Evolutionary conservation across 345 rosid species (phyloP).

Genomic region (Salix exigua): DNA sequence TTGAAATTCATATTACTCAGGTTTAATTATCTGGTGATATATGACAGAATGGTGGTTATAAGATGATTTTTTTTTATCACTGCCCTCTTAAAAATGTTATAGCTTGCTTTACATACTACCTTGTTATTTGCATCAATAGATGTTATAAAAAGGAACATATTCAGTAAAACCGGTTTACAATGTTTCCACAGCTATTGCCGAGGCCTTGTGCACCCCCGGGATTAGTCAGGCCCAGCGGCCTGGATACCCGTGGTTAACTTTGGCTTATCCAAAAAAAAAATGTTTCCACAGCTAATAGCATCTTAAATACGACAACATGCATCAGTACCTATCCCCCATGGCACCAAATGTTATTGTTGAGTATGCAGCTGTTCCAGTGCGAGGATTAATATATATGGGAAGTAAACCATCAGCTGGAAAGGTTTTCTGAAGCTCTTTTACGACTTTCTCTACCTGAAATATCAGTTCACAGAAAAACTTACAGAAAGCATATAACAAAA

Average conservation of each 20-base stretch:
- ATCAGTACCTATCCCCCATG: slow-evolving; percentile 90
- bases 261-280: no score
- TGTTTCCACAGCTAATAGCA: background rate
- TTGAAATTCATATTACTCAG: background rate
- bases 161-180: background rate
- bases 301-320: background rate
- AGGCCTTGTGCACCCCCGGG: no score
- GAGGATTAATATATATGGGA: slow-evolving; percentile 78
- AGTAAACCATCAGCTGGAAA: slow-evolving; percentile 93
- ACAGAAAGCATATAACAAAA: background rate
- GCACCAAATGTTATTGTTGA: slow-evolving; percentile 93
- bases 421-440: slow-evolving; percentile 56
- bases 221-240: no score
- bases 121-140: background rate
- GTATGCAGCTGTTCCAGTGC: slow-evolving; percentile 49
- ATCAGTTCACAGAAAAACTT: slow-evolving; percentile 1
- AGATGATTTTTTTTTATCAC: background rate
- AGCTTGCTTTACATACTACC: background rate
- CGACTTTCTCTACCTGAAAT: slow-evolving; percentile 78
- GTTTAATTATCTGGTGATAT: background rate
- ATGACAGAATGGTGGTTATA: background rate
- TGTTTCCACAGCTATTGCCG: no score
- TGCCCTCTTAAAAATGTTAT: no score
- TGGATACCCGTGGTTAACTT: no score
- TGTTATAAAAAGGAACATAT: no score